phyloP scores from a whole-genome alignment of 2,329 filamentous ascomycete species.

The Aspergillus ibericus region DNA sequence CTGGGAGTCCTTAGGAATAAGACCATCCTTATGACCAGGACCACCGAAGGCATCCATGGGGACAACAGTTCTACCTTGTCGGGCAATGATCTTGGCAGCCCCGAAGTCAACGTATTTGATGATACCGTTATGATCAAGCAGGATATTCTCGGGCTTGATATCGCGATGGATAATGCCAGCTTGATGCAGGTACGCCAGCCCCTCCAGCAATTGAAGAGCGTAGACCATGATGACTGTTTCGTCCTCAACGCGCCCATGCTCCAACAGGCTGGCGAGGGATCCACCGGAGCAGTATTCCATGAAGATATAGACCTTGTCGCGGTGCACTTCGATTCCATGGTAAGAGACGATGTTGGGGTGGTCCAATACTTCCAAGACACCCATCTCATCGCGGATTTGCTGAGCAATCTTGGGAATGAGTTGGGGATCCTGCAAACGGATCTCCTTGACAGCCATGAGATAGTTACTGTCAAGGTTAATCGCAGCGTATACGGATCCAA shows the following conservation, averaged over 20 bases:
- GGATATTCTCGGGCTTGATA: conserved; percentile 97
- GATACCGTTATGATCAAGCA: conserved; percentile 94
- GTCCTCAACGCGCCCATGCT: conserved; percentile 96
- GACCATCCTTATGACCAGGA: conserved; percentile 41
- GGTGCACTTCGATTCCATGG: conserved; percentile 95
- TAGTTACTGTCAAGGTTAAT: conserved; percentile 97
- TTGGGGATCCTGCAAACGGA: conserved; percentile 93
- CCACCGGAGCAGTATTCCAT: conserved; percentile 99
- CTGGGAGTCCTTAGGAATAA: conserved; percentile 33
- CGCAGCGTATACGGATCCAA: conserved; percentile 94
- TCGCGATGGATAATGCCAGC: conserved; percentile 91
- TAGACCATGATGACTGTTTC: conserved; percentile 98
- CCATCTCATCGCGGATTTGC: conserved; percentile 97
- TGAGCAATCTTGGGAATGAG: conserved; percentile 90
- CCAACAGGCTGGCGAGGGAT: conserved; percentile 82
- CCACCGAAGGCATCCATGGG: conserved; percentile 58
- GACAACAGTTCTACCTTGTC: conserved; percentile 84
- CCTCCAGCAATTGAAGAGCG: conserved; percentile 88
- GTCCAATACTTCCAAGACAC: conserved; percentile 88
- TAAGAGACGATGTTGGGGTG: conserved; percentile 98
- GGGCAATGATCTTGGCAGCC: conserved; percentile 92
- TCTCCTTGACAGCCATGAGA: conserved; percentile 98
- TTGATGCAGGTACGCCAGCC: conserved; percentile 89
- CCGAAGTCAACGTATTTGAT: conserved; percentile 99
- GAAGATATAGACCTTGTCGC: conserved; percentile 99